Evolutionary conservation across 345 rosid species (phyloP), one percentile per base, ranked within the genome.

Genomic region (Gossypium arboreum): DNA sequence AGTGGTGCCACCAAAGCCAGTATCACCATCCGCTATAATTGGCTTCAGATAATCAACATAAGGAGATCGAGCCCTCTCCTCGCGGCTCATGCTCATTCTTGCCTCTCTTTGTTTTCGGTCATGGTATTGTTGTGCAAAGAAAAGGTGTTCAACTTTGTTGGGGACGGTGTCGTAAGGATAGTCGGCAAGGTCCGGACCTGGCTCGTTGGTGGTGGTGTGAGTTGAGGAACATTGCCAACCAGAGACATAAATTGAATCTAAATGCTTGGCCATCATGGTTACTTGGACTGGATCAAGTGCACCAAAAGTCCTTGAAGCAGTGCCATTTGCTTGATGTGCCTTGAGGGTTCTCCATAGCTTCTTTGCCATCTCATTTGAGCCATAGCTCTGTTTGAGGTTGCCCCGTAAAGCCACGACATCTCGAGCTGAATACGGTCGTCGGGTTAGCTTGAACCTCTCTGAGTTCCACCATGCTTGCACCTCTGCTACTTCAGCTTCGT

Each of bases 161-260:
- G 98, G 98, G 77, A 96, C 97, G 8, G 98, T 96, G 77, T 96
- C 97, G 9, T 93, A 92, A 0, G 97, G 99, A 59, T 96, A 96
- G 60, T 93, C 98, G 7, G 98, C 97, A 24, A 90, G 98, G 82
- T 92, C 97, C 0, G 99, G 99, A 22, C 98, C 99, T 2, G 98
- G 99, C 79, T 93, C 98, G 17, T 93, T 93, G 75, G 97, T 89
- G 70, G 83, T 73, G n/a, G 97, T 92, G 82, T 93, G 97, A 12
- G 97, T 96, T n/a, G 99, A 96, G 16, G 97, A 96, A 83, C 99
- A 96, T 74, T 96, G 97, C 98, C 99, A 96, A 39, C 99, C 99
- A 4, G 98, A 95, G 71, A 95, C 97, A 34, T 95, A 93, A 48
- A 93, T 90, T 13, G 90, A 80, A 86, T 93, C 98, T 67, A 93